Conservation (phyloP, 345 rosid species). For the Boechera stricta region DNA sequence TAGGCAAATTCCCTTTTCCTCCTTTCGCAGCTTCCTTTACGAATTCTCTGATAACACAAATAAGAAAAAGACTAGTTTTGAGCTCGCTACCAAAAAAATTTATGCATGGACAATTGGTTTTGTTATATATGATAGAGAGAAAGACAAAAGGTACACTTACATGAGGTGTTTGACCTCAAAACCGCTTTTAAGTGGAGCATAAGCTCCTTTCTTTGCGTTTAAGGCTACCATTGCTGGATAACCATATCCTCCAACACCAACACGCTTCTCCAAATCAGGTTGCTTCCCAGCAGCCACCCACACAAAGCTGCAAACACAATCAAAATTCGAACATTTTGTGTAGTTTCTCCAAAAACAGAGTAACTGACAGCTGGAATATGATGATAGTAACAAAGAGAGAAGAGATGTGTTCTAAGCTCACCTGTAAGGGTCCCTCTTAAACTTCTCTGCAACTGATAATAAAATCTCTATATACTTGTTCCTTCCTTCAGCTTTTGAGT, state of each 20-base stretch:
- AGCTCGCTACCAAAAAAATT: conserved; percentile 1
- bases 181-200: conserved; percentile 92
- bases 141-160: conserved; percentile 54
- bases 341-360: not conserved
- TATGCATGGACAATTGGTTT: conserved; percentile 9
- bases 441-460: conserved; percentile 84
- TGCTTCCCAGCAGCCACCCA: conserved; percentile 97
- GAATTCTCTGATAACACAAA: conserved; percentile 64
- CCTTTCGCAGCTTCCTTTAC: conserved; percentile 88
- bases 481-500: conserved; percentile 96
- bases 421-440: conserved; percentile 89
- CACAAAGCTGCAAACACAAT: conserved; percentile 64
- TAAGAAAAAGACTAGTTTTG: not conserved
- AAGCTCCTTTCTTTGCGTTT: conserved; percentile 90
- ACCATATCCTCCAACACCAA: conserved; percentile 95
- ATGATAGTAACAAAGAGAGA: not conserved
- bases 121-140: not conserved
- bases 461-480: conserved; percentile 76
- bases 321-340: not conserved
- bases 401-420: conserved; percentile 27
- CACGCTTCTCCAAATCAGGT: conserved; percentile 78
- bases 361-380: conserved; percentile 11
- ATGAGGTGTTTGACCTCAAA: conserved; percentile 74
- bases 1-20: conserved; percentile 92
- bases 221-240: conserved; percentile 94